Base-by-base conservation (phyloP, 2,329 filamentous ascomycete species). In the Aspergillus eucalypticola region DNA sequence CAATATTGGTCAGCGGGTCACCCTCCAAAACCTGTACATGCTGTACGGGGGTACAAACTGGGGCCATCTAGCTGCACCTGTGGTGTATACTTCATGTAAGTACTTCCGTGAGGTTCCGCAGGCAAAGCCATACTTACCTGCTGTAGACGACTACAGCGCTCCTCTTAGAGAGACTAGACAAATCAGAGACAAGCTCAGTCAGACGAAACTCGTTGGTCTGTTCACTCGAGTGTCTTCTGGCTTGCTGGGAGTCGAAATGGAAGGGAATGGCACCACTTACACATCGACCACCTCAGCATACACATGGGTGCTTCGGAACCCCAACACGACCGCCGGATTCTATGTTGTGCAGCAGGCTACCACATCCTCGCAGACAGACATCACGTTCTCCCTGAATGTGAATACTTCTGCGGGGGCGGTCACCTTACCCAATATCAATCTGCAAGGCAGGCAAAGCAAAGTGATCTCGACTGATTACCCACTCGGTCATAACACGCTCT, bases 21-120 rank as follows among this genome's bases (percentile, higher is more conserved):
- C 81, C 0, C 67, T 83, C 10, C 71, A 82, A 35, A 84, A 76
- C 49, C 60, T 84, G 13, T 85, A 84, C 63, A 84, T 85, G 73
- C 76, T 78, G 0, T 83, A 76, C 64, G 83, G 83, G n/a, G 83
- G 83, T 1, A 85, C 83, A 0, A 84, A 83, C 61, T 85, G 83
- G 83, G 83, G 81, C 7, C 80, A 84, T 55, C 78, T 75, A 49
- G 80, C 77, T 42, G 78, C 79, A 3, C 80, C 80, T 0, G 79
- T 82, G 21, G 82, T 85, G 0, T 84, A 83, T 60, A 78, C 75
- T 7, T 72, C 67, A 0, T 80, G 53, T 55, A 25, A 35, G 41
- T 46, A 13, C 32, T 13, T 4, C 11, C 3, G 15, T n/a, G 7
- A 6, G 11, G 3, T 17, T 7, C 15, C 8, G 5, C 10, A 35